Conservation (phyloP, 345 rosid genomes). For the Lepidium africanum region DNA sequence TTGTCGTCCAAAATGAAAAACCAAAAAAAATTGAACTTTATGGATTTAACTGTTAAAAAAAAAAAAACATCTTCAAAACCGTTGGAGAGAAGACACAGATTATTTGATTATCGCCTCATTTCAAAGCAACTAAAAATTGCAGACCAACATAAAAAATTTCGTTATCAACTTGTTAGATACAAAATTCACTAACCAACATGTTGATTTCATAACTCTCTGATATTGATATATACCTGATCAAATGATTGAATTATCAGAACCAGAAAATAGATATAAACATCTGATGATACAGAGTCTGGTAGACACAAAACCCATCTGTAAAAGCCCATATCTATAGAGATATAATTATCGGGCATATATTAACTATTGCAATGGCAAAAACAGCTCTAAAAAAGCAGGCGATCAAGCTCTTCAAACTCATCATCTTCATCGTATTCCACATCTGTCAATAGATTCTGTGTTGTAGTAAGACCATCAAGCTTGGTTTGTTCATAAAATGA, state of each 20-base stretch:
- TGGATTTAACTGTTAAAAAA: too few relatives aligned
- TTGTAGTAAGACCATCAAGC: constrained; percentile 11
- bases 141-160: background rate
- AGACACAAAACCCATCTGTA: background rate
- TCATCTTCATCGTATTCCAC: constrained; percentile 11
- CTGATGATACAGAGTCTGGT: background rate
- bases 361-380: background rate
- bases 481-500: constrained; percentile 42
- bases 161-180: background rate
- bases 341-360: background rate
- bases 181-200: background rate
- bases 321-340: background rate
- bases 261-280: background rate
- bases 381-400: constrained; percentile 23
- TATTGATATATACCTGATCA: background rate
- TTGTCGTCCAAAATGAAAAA: too few relatives aligned
- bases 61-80: too few relatives aligned
- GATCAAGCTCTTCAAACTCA: constrained; percentile 38
- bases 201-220: background rate
- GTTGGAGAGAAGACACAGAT: too few relatives aligned
- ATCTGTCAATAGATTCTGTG: background rate
- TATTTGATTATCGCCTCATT: too few relatives aligned
- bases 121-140: too few relatives aligned
- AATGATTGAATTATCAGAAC: background rate
- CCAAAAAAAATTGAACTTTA: too few relatives aligned